Conservation (phyloP, 768 basidiomycete species). For the Panaeolus papilionaceus region DNA sequence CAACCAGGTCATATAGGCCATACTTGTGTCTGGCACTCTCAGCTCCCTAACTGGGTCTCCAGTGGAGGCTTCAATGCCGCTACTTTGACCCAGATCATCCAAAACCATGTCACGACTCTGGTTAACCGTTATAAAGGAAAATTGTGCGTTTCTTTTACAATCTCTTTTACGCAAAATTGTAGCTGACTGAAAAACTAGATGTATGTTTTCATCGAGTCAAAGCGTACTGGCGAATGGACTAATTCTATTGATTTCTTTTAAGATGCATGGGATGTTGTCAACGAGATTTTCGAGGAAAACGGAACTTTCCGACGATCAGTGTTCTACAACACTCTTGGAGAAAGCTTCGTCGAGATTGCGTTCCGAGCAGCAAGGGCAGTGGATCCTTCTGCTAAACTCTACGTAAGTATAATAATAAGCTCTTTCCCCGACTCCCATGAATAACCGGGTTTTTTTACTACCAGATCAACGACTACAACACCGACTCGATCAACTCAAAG, state of each 20-base stretch:
- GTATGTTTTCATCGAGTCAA: background rate
- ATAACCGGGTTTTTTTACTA: background rate
- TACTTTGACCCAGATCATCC: constrained; percentile 48
- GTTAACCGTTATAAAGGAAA: constrained; percentile 60
- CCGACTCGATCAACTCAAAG: constrained; percentile 54
- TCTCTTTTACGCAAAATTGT: constrained; percentile 20
- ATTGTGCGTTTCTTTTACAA: constrained; percentile 38
- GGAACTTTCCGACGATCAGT: constrained; percentile 61
- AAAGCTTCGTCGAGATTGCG: constrained; percentile 55
- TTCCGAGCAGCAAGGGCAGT: constrained; percentile 58
- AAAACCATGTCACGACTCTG: constrained; percentile 53
- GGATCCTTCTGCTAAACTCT: constrained; percentile 62
- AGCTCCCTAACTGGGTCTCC: constrained; percentile 59
- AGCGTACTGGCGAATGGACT: background rate
- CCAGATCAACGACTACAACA: constrained; percentile 49
- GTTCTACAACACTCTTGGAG: constrained; percentile 57
- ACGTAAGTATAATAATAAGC: constrained; percentile 38
- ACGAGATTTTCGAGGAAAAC: constrained; percentile 67
- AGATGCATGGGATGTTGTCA: constrained; percentile 55
- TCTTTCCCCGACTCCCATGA: background rate
- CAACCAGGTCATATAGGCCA: constrained; percentile 37
- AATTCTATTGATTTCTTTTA: background rate
- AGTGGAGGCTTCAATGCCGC: constrained; percentile 47
- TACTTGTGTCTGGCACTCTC: constrained; percentile 58
- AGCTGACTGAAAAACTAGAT: background rate